Evolutionary conservation across 1,284 basidiomycete species (phyloP).

Genomic region (Vanrija pseudolonga): DNA sequence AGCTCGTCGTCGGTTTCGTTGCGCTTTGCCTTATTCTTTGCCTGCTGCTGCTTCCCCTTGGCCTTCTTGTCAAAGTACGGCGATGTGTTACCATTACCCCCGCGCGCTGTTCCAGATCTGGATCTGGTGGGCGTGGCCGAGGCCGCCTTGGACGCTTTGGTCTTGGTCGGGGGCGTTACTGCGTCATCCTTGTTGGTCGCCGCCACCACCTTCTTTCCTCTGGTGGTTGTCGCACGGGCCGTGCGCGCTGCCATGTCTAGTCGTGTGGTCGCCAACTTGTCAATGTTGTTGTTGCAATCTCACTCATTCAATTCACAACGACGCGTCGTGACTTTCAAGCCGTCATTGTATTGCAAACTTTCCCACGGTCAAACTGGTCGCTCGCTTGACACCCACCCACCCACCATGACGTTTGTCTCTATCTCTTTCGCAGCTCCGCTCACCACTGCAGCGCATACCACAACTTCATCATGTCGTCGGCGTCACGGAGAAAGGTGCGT

Average conservation of each 20-base stretch:
- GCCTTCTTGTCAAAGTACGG: constrained; percentile 14
- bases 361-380: too few relatives aligned
- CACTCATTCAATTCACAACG: too few relatives aligned
- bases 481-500: constrained; percentile 39
- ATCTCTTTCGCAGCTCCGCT: too few relatives aligned
- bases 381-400: not conserved
- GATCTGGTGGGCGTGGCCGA: not conserved
- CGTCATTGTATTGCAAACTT: too few relatives aligned
- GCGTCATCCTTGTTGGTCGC: not conserved
- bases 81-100: constrained; percentile 8
- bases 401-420: not conserved
- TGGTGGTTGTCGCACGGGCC: not conserved
- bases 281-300: too few relatives aligned
- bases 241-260: not conserved
- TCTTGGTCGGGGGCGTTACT: constrained; percentile 2
- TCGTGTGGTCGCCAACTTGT: not conserved
- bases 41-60: not conserved
- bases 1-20: constrained; percentile 7
- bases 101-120: not conserved
- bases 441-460: too few relatives aligned
- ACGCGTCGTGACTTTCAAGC: too few relatives aligned
- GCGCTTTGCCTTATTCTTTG: not conserved
- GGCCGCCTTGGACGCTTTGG: not conserved
- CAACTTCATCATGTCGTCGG: constrained; percentile 28
- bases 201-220: not conserved